Percentiles rank a stretch among this genome's conserved stretches.
These are phyloP conservation scores for Talaromyces pinophilus DNA, from an alignment of 2,329 filamentous ascomycete species.

Conservation along the genomic window DNA sequence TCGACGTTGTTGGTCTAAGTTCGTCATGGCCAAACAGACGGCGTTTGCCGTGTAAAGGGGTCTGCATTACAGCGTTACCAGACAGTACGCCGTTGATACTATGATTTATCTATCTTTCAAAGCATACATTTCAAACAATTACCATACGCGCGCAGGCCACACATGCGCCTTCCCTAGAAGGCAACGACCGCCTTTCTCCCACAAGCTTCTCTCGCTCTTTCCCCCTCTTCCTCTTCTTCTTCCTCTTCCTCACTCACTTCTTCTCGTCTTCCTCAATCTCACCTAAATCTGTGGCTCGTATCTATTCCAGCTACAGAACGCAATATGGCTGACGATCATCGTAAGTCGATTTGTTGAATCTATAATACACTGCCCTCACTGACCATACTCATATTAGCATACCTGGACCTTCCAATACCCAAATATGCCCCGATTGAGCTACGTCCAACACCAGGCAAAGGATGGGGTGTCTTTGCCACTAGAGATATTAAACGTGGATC, in stretches of 20 bases:
- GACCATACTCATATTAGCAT: constrained; percentile 15
- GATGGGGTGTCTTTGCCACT: constrained; percentile 17
- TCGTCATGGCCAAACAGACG: background rate
- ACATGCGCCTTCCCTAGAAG: background rate
- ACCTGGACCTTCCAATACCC: constrained; percentile 20
- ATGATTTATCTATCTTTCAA: background rate
- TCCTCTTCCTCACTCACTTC: background rate
- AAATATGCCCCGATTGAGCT: constrained; percentile 22
- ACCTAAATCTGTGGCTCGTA: background rate
- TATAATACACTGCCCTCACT: background rate
- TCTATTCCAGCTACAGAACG: background rate
- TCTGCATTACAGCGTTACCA: background rate
- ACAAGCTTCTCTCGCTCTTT: background rate
- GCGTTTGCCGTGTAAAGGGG: background rate
- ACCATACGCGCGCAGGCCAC: background rate
- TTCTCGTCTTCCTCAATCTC: no score
- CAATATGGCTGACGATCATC: background rate
- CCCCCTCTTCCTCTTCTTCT: background rate
- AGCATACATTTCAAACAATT: background rate
- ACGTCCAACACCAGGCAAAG: constrained; percentile 16
- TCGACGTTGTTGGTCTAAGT: background rate
- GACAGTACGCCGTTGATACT: background rate
- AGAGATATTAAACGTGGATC: constrained; percentile 8
- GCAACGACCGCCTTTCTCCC: background rate
- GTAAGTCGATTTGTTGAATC: background rate